phyloP scores from a whole-genome alignment of 768 basidiomycete species.

The Pleurotus citrinopileatus region DNA sequence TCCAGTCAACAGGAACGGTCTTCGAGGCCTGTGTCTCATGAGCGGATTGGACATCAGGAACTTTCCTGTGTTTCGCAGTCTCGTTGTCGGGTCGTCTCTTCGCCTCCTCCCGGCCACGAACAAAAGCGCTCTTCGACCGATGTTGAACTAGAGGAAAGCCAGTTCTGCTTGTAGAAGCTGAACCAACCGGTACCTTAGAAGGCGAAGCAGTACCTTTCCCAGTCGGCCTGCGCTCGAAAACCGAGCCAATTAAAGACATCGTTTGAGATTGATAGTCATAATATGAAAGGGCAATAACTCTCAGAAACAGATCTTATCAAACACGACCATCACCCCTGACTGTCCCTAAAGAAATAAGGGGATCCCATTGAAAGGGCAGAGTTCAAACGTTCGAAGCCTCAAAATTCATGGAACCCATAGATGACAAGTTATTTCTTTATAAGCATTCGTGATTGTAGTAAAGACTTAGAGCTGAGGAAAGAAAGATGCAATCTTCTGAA shows the following conservation, averaged over 20 bases:
- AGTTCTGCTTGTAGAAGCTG: constrained; percentile 28
- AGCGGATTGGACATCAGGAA: constrained; percentile 20
- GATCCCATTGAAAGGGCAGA: no score
- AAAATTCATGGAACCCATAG: no score
- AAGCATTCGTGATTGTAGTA: no score
- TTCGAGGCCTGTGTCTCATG: neutral
- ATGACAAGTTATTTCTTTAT: no score
- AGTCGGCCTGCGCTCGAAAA: constrained; percentile 43
- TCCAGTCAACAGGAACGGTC: constrained; percentile 38
- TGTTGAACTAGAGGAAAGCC: constrained; percentile 68
- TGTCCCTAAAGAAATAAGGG: no score
- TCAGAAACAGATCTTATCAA: no score
- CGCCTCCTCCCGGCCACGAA: constrained; percentile 40
- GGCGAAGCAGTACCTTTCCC: constrained; percentile 10
- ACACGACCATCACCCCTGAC: no score
- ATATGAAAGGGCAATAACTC: no score
- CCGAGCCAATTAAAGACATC: constrained; percentile 35
- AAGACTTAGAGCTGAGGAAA: no score
- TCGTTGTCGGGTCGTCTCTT: constrained; percentile 18
- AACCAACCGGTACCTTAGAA: constrained; percentile 23
- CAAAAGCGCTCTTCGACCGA: constrained; percentile 63
- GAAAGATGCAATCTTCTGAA: no score
- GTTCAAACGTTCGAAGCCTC: no score
- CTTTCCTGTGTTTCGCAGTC: constrained; percentile 19
- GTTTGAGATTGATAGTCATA: no score